Evolutionary conservation across 2,329 filamentous ascomycete species (phyloP).

Genomic region (Apiospora pterosperma): DNA sequence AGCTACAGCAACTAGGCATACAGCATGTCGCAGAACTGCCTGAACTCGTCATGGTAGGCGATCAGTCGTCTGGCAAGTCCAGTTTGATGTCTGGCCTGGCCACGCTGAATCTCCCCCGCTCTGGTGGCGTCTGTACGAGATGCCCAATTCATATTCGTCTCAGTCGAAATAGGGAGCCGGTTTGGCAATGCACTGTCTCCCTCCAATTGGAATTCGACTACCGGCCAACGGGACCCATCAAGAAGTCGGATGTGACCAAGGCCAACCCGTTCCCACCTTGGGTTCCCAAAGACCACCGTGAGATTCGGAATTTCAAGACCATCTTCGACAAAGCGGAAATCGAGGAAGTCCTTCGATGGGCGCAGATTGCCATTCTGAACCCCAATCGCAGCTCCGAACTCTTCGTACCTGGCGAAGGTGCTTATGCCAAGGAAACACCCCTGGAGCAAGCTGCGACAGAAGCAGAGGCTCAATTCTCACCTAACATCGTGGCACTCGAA

Average conservation of each 20-base stretch:
- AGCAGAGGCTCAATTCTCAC: slow-evolving; percentile 68
- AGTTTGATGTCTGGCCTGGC: slow-evolving; percentile 47
- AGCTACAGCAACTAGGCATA: slow-evolving; percentile 70
- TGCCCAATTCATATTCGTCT: slow-evolving; percentile 80
- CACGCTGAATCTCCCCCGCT: slow-evolving; percentile 58
- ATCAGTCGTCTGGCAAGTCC: slow-evolving; percentile 82
- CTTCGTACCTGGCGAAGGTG: slow-evolving; percentile 50
- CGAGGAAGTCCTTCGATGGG: slow-evolving; percentile 66
- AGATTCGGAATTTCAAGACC: slow-evolving; percentile 58
- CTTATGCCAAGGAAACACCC: slow-evolving; percentile 34
- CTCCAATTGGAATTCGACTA: slow-evolving; percentile 65
- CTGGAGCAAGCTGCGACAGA: slow-evolving; percentile 34
- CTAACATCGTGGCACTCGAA: slow-evolving; percentile 74
- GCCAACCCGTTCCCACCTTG: slow-evolving; percentile 63
- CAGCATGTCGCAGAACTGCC: slow-evolving; percentile 69
- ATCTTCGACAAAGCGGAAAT: slow-evolving; percentile 61
- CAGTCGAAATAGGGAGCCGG: slow-evolving; percentile 46
- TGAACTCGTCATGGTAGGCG: slow-evolving; percentile 78
- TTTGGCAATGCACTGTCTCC: slow-evolving; percentile 67
- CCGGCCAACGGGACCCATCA: slow-evolving; percentile 37
- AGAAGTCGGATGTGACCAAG: slow-evolving; percentile 43
- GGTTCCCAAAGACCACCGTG: slow-evolving; percentile 44
- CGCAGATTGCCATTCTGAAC: slow-evolving; percentile 75
- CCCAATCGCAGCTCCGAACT: slow-evolving; percentile 50
- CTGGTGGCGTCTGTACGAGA: slow-evolving; percentile 58